phyloP scores from a whole-genome alignment of 768 basidiomycete genomes.

The Termitomyces sp. region DNA sequence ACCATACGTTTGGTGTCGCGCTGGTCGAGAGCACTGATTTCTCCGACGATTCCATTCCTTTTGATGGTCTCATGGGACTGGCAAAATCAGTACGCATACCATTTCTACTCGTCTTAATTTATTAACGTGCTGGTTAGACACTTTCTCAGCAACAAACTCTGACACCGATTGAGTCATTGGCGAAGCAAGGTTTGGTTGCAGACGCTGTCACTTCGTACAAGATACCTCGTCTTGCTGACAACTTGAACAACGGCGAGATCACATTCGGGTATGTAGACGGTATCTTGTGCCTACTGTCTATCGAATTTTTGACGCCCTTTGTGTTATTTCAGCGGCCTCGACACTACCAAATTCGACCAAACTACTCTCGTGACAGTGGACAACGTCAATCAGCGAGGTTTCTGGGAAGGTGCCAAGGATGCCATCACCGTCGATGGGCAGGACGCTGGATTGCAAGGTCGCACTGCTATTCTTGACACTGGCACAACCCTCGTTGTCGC shows the following conservation, averaged over 20 bases:
- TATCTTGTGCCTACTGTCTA: neutral
- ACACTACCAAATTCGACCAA: constrained; percentile 61
- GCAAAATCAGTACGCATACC: constrained; percentile 53
- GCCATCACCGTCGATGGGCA: constrained; percentile 53
- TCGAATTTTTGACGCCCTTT: neutral
- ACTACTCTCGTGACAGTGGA: constrained; percentile 50
- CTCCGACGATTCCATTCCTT: constrained; percentile 38
- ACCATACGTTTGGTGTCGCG: constrained; percentile 68
- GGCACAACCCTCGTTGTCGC: constrained; percentile 52
- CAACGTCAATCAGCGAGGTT: constrained; percentile 64
- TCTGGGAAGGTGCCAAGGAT: constrained; percentile 75
- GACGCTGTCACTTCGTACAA: constrained; percentile 75
- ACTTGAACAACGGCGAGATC: constrained; percentile 70
- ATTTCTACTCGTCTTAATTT: neutral
- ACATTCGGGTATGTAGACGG: constrained; percentile 55
- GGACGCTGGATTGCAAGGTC: constrained; percentile 44
- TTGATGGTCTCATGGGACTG: constrained; percentile 76
- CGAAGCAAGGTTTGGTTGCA: constrained; percentile 46
- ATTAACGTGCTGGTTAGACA: constrained; percentile 24
- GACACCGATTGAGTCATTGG: constrained; percentile 73
- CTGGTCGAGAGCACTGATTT: constrained; percentile 58
- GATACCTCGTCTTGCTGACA: constrained; percentile 68
- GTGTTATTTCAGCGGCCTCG: constrained; percentile 40
- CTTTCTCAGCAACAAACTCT: constrained; percentile 59
- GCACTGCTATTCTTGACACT: constrained; percentile 70